Evolutionary conservation across 305 asterid species (phyloP), one percentile per base, ranked within the genome.

Genomic region (Fraxinus xanthoxyloides): DNA sequence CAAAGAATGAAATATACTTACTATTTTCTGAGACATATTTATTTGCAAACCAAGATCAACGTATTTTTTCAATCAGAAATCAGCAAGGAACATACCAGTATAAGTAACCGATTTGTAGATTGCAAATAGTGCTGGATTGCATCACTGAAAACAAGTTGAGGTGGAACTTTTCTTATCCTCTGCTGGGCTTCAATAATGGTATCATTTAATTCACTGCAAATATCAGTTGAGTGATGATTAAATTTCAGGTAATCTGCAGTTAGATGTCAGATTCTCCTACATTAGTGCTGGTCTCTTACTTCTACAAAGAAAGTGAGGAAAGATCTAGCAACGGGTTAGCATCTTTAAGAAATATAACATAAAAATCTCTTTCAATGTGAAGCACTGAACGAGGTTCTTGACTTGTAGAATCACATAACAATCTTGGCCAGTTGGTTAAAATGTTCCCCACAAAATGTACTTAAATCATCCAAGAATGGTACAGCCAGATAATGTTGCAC

Each of bases 151-250:
- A 85, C 88, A 80, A 96, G 94, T 36, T 69, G 93, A n/a, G 99
- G 98, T 5, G 97, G 97, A 86, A 61, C 90, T 86, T 87, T 89
- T 86, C 92, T 92, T 83, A 90, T 93, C 87, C 99, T 89, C 90
- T 89, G 93, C 82, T 94, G 98, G 75, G 98, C 98, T 87, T 94
- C 98, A 76, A 91, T 89, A 83, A 96, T 96, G 74, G 99, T 94
- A 83, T 93, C 99, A 83, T 96, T 94, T 85, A 96, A 89, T 87
- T 96, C 99, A 84, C 99, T 96, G 98, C 94, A 87, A 85, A 78
- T 70, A 70, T 70, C 76, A 70, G 43, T 31, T 32, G 46, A 70
- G 23, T 3, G 23, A 17, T 30, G 76, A 2, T 12, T 31, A 69
- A 28, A 69, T 30, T 28, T 69, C 75, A 30, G 43, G 76, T 70